Conservation (phyloP, 2,329 filamentous ascomycete genomes). For the Venturia nashicola region DNA sequence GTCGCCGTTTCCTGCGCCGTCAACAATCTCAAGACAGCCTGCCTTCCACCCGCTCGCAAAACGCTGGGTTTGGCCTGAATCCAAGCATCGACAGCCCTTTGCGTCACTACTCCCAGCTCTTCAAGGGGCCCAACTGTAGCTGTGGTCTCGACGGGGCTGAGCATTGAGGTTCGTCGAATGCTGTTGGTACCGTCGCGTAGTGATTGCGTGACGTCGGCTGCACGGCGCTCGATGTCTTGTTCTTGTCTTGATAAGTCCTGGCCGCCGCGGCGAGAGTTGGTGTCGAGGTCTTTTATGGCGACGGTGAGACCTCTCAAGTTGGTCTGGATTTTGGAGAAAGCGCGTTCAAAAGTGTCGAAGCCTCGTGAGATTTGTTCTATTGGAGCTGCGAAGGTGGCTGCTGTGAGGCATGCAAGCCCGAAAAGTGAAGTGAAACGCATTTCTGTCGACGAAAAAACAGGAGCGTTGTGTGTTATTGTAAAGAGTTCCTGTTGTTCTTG, state of each 20-base stretch:
- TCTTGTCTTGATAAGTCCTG: neutral
- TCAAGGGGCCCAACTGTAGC: neutral
- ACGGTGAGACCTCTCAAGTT: neutral
- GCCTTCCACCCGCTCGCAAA: neutral
- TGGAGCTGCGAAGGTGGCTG: neutral
- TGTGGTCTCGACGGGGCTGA: neutral
- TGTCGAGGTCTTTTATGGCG: neutral
- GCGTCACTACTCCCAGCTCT: neutral
- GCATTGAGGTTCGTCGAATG: neutral
- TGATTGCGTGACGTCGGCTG: neutral
- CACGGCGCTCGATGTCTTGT: neutral
- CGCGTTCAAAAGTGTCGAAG: neutral
- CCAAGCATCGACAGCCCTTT: slow-evolving; percentile 1
- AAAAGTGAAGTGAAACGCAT: neutral
- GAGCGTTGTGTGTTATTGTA: neutral
- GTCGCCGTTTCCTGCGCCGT: neutral
- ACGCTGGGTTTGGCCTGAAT: neutral
- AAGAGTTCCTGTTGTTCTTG: neutral
- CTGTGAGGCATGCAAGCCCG: neutral
- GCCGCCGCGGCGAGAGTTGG: neutral
- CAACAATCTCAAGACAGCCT: neutral
- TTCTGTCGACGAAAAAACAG: neutral
- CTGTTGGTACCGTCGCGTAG: neutral
- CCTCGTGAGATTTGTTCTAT: neutral
- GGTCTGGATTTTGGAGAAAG: neutral